Evolutionary conservation across 2,329 filamentous ascomycete genomes (phyloP), one percentile per base, ranked within the genome.

Genomic region (Fusarium keratoplasticum): DNA sequence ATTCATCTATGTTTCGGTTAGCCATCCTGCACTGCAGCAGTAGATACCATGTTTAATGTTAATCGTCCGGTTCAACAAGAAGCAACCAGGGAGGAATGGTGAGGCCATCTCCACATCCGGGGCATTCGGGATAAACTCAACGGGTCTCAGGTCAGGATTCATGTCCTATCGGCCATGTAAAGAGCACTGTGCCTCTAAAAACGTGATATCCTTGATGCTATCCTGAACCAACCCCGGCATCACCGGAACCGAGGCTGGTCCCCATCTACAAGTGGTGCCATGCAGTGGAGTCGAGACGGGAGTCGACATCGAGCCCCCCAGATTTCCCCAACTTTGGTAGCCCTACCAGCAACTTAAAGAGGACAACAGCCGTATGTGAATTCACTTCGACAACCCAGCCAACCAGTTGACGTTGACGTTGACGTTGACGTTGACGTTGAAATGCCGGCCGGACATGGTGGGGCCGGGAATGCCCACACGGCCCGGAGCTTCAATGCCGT

Each of bases 301-400:
- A 33, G 29, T 54, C 25, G n/a, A 40, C 47, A 22, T 31, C 10
- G 8, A 27, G 18, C 9, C 20, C 9, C 50, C 61, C 66, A 42
- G 61, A 33, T 50, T 65, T 50, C 44, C 44, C 66, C 61, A 47
- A 62, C 18, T 65, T 55, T 38, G 16, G 22, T 40, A 29, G 35
- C 55, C 55, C 55, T 58, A 4, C 16, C 20, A 20, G 55, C 22
- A 38, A 36, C 35, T 58, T 27, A 27, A 58, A 40, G 22, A 38
- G 4, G 55, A 58, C 55, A 35, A 58, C 55, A 38, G 22, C 16
- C 18, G 16, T 54, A 13, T 54, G 11, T 31, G 18, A 54, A n/a
- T 11, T 31, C 18, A 14, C 47, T 31, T n/a, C 47, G 20, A 31
- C 13, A 52, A 27, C 27, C 27, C 6, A 20, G 47, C 55, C 33